Base-by-base conservation (phyloP, 352 stramenopile genomes). In the Globisporangium cylindrosporum region DNA sequence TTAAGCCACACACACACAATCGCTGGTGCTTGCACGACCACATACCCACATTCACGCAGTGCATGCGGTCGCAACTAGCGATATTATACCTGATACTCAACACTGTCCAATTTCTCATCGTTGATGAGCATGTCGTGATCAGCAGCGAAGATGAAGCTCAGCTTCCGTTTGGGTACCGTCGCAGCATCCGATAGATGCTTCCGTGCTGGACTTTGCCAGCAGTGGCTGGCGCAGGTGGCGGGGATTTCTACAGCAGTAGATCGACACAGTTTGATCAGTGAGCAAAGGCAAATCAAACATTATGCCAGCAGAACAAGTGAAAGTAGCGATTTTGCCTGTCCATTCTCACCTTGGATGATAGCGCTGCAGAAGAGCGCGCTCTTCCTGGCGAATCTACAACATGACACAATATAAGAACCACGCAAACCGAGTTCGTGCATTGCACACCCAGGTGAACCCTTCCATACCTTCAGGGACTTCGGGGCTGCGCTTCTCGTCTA, bases 131-230 rank as follows among this genome's bases (percentile, higher is more conserved):
- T 6, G 48, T 25, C 20, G 3, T 27, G 48, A 6, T 54, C 48
- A n/a, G 41, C 41, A 49, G 4, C 15, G 14, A n/a, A 4, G 5
- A 54, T 10, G 7, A 54, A 6, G 7, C 27, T 27, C 58, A 63
- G 24, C 36, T 63, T 54, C 41, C 41, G 41, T 49, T 20, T 49
- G 41, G 41, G 41, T 41, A 63, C 4, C 34, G 38, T 43, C 82
- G 76, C 53, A 94, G 80, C 60, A 90, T 79, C 36, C 76, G 82
- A 62, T 92, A 94, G 64, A 94, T 94, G 24, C 86, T 75, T 22
- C 84, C 86, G 61, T 92, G 86, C 24, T 88, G 82, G 46, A 7
- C n/a, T 57, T 88, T 82, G 32, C 67, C 68, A 49, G 75, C 75
- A 25, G 79, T 81, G 43, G 69, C 41, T 49, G 41, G 41, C 15